Base-by-base conservation (phyloP, 1,139 yeast genomes). In the Lodderomyces theae region DNA sequence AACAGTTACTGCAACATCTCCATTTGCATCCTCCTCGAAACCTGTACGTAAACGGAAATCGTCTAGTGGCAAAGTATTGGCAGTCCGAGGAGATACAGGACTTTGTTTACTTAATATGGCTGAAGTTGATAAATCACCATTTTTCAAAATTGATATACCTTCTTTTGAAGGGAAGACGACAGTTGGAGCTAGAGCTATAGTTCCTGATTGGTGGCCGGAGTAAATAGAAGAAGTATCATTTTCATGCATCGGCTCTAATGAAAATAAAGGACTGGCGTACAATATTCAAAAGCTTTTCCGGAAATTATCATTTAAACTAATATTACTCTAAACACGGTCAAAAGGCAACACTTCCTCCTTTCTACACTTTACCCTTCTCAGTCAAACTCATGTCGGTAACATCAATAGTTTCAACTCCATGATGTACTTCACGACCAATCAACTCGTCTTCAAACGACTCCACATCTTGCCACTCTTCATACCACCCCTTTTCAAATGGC, bases 121-220 rank as follows among this genome's bases (percentile, higher is more conserved):
- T 28, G 76, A 71, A 39, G 51, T 72, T 11, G 57, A 61, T 30
- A 61, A 60, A 42, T 50, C 52, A 43, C 38, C 42, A 13, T 43
- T 56, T 7, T 70, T 56, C 48, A 64, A 64, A 45, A 46, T 66
- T 7, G 66, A 62, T 37, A 41, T 65, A 1, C 68, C 68, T 2
- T 51, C 52, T 12, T 45, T 61, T 4, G 53, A 54, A 7, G 56
- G 51, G 1, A 42, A 50, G 4, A 58, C 47, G 31, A 66, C 31
- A 25, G 49, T 69, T 4, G 76, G 75, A 0, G 58, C 80, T 12
- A 73, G 71, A 48, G 82, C 77, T 0, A 68, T 63, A 44, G 63
- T 65, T 21, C 88, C 89, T 0, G 78, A 72, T 37, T 81, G 86
- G 86, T 82, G 87, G 87, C 86, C 87, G 1, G 51, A 50, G 37